Evolutionary conservation across 345 rosid species (phyloP).

Genomic region (Eutrema heterophyllum): DNA sequence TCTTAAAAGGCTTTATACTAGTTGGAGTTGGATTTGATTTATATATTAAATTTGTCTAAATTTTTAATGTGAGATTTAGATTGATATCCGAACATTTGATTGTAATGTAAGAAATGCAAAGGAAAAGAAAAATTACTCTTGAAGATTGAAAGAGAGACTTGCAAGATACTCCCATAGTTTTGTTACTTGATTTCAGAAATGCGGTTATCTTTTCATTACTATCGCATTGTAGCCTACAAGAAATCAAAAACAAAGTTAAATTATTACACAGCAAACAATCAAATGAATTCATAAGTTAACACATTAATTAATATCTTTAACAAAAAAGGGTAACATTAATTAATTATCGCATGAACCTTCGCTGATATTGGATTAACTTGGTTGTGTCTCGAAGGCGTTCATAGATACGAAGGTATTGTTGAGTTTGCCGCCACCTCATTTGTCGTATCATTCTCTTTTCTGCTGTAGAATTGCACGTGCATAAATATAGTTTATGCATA

Average conservation of each 20-base stretch:
- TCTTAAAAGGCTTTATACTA: no score
- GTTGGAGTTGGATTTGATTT: no score
- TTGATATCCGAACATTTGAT: background rate
- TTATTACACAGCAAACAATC: background rate
- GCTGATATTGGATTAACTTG: background rate
- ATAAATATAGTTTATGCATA: background rate
- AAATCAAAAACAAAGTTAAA: background rate
- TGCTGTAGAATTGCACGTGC: no score
- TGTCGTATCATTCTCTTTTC: no score
- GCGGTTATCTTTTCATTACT: background rate
- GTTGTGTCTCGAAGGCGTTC: background rate
- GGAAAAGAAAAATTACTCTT: background rate
- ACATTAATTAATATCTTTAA: no score
- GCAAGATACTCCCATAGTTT: background rate
- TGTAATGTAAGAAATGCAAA: background rate
- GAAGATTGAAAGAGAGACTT: constrained; percentile 6
- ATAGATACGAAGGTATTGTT: background rate
- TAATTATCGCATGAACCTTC: background rate
- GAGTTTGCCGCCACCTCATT: no score
- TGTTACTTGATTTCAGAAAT: background rate
- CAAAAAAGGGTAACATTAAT: background rate
- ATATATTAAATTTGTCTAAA: no score
- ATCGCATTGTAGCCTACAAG: background rate
- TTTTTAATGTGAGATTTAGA: no score
- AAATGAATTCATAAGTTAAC: background rate